Evolutionary conservation across 768 basidiomycete genomes (phyloP).

Genomic region (Tylopilus rubrobrunneus): DNA sequence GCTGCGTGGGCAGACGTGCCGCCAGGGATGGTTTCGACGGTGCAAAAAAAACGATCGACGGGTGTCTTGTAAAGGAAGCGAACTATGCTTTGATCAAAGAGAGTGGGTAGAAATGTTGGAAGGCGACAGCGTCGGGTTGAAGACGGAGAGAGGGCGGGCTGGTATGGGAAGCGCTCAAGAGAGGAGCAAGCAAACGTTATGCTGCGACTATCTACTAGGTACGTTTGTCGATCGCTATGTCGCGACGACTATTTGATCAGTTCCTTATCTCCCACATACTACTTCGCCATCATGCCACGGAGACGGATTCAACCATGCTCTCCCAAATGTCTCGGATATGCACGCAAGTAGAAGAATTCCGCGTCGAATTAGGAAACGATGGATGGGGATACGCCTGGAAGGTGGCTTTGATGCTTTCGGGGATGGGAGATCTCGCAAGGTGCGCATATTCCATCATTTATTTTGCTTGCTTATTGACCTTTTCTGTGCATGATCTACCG

Average conservation of each 20-base stretch:
- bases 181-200: constrained; percentile 61
- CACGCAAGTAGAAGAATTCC: constrained; percentile 68
- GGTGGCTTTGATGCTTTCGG: constrained; percentile 76
- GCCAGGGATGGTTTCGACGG: constrained; percentile 61
- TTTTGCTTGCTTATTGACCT: neutral
- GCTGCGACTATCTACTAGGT: constrained; percentile 79
- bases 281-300: constrained; percentile 60
- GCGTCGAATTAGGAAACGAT: constrained; percentile 62
- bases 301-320: constrained; percentile 58
- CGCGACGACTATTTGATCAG: neutral
- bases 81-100: constrained; percentile 58
- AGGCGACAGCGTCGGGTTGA: constrained; percentile 70
- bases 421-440: constrained; percentile 75
- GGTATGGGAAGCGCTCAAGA: constrained; percentile 58
- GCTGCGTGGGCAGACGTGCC: constrained; percentile 43
- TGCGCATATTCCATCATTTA: constrained; percentile 4
- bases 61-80: constrained; percentile 57
- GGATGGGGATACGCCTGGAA: constrained; percentile 68
- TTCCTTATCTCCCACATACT: constrained; percentile 59
- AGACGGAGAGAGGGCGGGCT: constrained; percentile 74
- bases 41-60: constrained; percentile 57
- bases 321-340: constrained; percentile 67
- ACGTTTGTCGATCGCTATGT: constrained; percentile 6
- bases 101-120: constrained; percentile 79
- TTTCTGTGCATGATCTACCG: neutral